Conservation (phyloP, 2,329 filamentous ascomycete genomes). For the Stemphylium beticola region DNA sequence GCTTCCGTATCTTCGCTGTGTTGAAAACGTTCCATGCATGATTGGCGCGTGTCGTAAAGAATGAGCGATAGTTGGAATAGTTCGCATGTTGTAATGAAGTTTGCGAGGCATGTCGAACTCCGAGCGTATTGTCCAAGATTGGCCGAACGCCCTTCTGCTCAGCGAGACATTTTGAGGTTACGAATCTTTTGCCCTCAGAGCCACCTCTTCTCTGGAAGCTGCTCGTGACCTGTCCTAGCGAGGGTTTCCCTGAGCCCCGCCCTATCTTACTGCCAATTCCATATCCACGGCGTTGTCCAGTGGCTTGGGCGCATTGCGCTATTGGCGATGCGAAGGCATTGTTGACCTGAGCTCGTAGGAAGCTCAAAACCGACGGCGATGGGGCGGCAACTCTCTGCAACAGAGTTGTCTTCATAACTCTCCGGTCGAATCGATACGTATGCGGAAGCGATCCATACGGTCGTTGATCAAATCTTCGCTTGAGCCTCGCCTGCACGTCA, state of each 20-base stretch:
- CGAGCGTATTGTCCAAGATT: conserved; percentile 4
- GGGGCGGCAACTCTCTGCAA: conserved; percentile 42
- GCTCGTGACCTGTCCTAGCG: conserved; percentile 2
- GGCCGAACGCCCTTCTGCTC: conserved; percentile 1
- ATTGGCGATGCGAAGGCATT: conserved; percentile 38
- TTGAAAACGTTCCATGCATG: conserved; percentile 36
- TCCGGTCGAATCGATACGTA: conserved; percentile 25
- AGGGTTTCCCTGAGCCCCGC: neutral
- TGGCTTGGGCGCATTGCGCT: conserved; percentile 30
- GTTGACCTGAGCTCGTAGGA: conserved; percentile 44
- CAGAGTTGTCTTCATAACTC: conserved; percentile 47
- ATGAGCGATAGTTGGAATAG: conserved; percentile 1
- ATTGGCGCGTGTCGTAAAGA: conserved; percentile 19
- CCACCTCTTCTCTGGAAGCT: neutral
- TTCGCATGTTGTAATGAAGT: neutral
- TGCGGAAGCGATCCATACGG: conserved; percentile 38
- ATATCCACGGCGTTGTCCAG: conserved; percentile 25
- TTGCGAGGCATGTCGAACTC: neutral
- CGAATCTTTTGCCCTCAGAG: conserved; percentile 6
- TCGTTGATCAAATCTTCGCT: conserved; percentile 21
- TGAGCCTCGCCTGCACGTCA: conserved; percentile 20
- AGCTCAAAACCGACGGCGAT: conserved; percentile 47
- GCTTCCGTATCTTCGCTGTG: conserved; percentile 41
- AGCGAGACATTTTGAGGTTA: conserved; percentile 9
- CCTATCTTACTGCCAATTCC: conserved; percentile 9